Base-by-base conservation (phyloP, 2,329 filamentous ascomycete genomes). In the Cladosporium sphaerospermum region DNA sequence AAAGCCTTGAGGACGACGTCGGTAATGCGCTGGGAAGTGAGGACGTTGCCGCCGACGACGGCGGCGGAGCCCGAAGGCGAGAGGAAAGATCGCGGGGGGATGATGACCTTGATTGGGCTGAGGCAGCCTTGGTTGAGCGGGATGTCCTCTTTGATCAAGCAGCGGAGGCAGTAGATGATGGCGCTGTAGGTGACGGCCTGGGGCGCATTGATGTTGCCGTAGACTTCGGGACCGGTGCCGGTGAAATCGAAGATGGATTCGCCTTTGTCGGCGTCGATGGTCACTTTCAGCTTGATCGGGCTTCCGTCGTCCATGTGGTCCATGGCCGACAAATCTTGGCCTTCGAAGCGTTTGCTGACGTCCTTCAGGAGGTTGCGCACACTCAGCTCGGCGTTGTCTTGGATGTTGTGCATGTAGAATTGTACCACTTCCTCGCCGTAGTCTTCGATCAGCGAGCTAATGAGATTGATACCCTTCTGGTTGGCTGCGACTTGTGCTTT, bases 231-330 rank as follows among this genome's bases (percentile, higher is more conserved):
- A 0, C 88, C 88, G 0, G 88, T 93, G 16, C 88, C 88, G 0
- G 75, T 77, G 67, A 93, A 87, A 69, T 93, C 83, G 63, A 93
- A 95, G 0, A 86, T 73, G 0, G 89, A 89, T 56, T 88, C 85
- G 13, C 88, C 89, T 40, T 86, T 83, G 0, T 83, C 77, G 0
- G 80, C 79, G 62, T 92, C 81, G 58, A 95, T 93, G 1, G 81
- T 84, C 9, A 95, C 78, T 56, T 83, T 85, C 6, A 95, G 77
- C 48, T 79, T 76, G 62, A 95, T 92, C 0, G 88, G 86, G 9
- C 81, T 87, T 23, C 89, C 89, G 61, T 95, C 89, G 61, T 95
- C 89, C 87, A 95, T 93, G 72, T 84, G 89, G 64, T 95, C 89
- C 1, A 84, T 75, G 0, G 89, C 86, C 7, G 81, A 78, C 0